A percentile compares a stretch with the other conserved stretches of the same genome.
These are phyloP conservation scores for Atkinsonella texensis DNA, from an alignment of 2,329 filamentous ascomycete species.

Conservation along the genomic window DNA sequence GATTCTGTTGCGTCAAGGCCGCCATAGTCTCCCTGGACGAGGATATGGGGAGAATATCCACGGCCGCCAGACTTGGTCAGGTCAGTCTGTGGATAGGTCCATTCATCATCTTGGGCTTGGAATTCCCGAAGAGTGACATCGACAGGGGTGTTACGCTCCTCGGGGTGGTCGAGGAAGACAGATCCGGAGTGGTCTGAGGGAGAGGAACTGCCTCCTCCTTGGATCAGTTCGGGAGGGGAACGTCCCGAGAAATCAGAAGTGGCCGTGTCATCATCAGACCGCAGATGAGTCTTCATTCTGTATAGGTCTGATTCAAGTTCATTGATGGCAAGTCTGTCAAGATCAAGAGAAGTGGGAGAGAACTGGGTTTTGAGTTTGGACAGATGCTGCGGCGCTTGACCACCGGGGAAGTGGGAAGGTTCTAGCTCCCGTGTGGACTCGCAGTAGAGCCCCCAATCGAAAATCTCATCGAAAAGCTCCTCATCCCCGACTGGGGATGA, in stretches of 20 bases:
- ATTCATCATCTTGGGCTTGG: conserved; percentile 27
- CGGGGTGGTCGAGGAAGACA: conserved; percentile 18
- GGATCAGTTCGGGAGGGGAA: conserved; percentile 26
- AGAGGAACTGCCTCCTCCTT: conserved; percentile 25
- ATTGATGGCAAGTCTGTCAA: conserved; percentile 19
- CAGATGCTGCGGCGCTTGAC: conserved; percentile 17
- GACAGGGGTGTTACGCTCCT: conserved; percentile 18
- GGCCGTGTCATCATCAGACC: conserved; percentile 20
- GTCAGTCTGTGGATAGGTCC: conserved; percentile 27
- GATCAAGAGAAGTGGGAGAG: conserved; percentile 20
- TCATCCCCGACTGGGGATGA: conserved; percentile 21
- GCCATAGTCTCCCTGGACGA: conserved; percentile 17
- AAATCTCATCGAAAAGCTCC: conserved; percentile 23
- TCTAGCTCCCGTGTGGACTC: conserved; percentile 19
- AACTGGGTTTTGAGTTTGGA: conserved; percentile 22
- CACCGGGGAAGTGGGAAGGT: conserved; percentile 17
- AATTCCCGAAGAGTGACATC: conserved; percentile 22
- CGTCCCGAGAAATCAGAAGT: conserved; percentile 25
- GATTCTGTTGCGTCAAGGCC: conserved; percentile 13
- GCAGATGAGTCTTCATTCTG: conserved; percentile 23
- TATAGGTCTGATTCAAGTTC: conserved; percentile 18
- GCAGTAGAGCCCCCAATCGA: conserved; percentile 26
- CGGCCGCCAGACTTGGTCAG: conserved; percentile 18
- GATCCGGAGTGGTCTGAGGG: conserved; percentile 28
- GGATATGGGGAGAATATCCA: conserved; percentile 21